Evolutionary conservation across 2,329 filamentous ascomycete species (phyloP).

Genomic region (Pyrenophora teres): DNA sequence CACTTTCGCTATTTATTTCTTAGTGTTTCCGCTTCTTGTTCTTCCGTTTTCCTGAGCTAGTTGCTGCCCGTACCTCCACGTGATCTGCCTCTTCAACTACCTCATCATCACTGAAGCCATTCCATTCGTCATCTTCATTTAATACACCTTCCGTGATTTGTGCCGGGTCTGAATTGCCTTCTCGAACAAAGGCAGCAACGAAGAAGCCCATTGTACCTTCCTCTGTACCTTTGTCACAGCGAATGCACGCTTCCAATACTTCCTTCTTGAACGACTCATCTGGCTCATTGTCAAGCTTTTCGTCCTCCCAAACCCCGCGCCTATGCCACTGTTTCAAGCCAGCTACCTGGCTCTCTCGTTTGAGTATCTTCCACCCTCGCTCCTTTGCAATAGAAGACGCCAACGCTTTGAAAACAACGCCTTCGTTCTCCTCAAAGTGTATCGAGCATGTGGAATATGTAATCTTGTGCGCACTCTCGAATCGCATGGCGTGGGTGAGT

Average conservation of each 20-base stretch:
- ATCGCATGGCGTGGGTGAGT: constrained; percentile 81
- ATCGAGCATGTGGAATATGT: constrained; percentile 95
- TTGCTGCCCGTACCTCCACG: background rate
- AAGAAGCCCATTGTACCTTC: constrained; percentile 95
- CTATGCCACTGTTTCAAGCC: constrained; percentile 79
- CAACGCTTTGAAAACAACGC: constrained; percentile 75
- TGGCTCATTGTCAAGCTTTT: constrained; percentile 49
- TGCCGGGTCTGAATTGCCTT: constrained; percentile 35
- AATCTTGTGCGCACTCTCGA: constrained; percentile 68
- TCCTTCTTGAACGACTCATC: constrained; percentile 23
- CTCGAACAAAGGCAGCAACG: constrained; percentile 80
- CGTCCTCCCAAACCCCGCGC: constrained; percentile 55
- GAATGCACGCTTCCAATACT: constrained; percentile 75
- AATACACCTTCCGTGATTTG: constrained; percentile 1
- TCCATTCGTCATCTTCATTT: constrained; percentile 49
- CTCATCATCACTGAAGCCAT: constrained; percentile 50
- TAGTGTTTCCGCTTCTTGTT: constrained; percentile 29
- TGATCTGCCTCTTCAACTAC: constrained; percentile 5
- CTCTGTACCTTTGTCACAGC: constrained; percentile 79
- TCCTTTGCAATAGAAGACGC: constrained; percentile 66
- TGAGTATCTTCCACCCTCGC: constrained; percentile 78
- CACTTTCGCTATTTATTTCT: background rate
- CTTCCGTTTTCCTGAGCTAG: constrained; percentile 14
- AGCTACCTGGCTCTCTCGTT: constrained; percentile 71
- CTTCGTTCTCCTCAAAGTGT: constrained; percentile 85